Conservation (phyloP, 2,329 filamentous ascomycete species). For the Tolypocladium endophyticum region DNA sequence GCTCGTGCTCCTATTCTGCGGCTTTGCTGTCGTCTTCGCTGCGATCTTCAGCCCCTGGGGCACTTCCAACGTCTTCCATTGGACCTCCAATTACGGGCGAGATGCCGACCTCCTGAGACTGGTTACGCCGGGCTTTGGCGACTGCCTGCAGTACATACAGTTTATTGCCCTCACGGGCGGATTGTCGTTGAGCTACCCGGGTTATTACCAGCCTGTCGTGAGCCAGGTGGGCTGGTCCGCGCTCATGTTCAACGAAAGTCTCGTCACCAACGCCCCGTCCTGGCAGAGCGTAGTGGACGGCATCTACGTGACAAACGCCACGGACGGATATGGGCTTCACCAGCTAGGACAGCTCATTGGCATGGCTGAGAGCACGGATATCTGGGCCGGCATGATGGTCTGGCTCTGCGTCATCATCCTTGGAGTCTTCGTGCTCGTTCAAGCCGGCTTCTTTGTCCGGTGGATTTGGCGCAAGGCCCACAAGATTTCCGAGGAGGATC, state of each 20-base stretch:
- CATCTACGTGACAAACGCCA: conserved; percentile 71
- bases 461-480: conserved; percentile 66
- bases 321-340: conserved; percentile 77
- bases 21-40: conserved; percentile 71
- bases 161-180: conserved; percentile 84
- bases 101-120: conserved; percentile 85
- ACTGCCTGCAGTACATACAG: conserved; percentile 95
- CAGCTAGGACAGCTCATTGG: conserved; percentile 72
- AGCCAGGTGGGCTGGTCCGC: conserved; percentile 83
- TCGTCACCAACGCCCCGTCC: conserved; percentile 59
- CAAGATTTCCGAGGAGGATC: conserved; percentile 69
- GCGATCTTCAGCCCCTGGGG: conserved; percentile 92
- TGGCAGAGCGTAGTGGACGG: conserved; percentile 66
- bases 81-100: conserved; percentile 95
- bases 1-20: conserved; percentile 68
- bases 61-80: conserved; percentile 78
- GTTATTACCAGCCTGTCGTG: conserved; percentile 85
- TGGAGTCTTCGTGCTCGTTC: conserved; percentile 56
- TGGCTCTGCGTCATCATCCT: conserved; percentile 75
- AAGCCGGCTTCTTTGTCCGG: conserved; percentile 64
- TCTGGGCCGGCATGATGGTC: conserved; percentile 91
- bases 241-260: conserved; percentile 87
- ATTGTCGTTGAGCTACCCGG: conserved; percentile 79
- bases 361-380: conserved; percentile 62
- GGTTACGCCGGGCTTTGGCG: conserved; percentile 91